phyloP scores from a whole-genome alignment of 148 eudicot species.

The Drosera capensis region DNA sequence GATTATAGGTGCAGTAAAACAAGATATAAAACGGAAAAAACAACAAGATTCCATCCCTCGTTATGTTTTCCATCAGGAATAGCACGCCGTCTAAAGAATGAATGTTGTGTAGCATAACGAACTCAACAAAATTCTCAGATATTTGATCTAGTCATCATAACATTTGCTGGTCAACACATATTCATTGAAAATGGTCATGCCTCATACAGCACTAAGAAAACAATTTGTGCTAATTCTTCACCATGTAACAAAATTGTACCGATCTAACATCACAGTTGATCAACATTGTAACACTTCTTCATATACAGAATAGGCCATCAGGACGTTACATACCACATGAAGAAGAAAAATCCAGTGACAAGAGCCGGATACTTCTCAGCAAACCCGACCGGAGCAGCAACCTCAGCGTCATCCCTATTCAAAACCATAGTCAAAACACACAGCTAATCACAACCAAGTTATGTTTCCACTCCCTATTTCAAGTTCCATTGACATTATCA shows the following conservation, averaged over 20 bases:
- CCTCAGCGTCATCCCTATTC: slow-evolving; percentile 57
- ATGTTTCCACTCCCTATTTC: too few species aligned
- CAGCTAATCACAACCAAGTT: background rate
- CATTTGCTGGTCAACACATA: background rate
- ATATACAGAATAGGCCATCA: background rate
- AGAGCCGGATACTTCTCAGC: slow-evolving; percentile 66
- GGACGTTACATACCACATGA: slow-evolving; percentile 73
- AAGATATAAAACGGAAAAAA: too few species aligned
- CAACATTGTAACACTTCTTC: background rate
- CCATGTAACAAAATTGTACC: background rate
- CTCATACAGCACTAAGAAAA: too few species aligned
- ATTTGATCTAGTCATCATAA: background rate
- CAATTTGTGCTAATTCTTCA: background rate
- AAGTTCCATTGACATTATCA: too few species aligned
- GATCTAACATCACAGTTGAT: background rate
- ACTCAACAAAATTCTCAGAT: background rate
- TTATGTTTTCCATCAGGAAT: too few species aligned
- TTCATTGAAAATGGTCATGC: background rate
- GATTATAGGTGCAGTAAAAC: too few species aligned
- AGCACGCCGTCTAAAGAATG: too few species aligned
- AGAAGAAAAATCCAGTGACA: slow-evolving; percentile 88
- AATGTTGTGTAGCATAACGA: too few species aligned
- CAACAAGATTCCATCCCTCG: too few species aligned
- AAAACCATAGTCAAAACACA: background rate
- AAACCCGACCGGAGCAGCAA: slow-evolving; percentile 70